phyloP scores from a whole-genome alignment of 2,329 filamentous ascomycete genomes.

The Neospermospora avenae region DNA sequence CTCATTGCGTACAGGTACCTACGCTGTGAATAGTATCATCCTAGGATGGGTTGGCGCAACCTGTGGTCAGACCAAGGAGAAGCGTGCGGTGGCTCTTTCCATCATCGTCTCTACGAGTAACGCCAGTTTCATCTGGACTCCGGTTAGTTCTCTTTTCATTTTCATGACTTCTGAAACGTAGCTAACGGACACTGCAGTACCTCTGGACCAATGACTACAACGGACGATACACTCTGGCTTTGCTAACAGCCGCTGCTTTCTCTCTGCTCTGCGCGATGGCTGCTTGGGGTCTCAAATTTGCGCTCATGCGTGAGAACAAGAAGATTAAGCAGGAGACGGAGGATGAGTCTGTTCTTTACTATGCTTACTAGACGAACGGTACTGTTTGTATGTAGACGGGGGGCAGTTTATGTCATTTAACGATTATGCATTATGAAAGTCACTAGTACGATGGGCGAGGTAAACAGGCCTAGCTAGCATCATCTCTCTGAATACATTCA shows the following conservation, averaged over 20 bases:
- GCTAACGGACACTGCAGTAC: conserved; percentile 24
- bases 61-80: conserved; percentile 39
- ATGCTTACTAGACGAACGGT: conserved; percentile 1
- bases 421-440: not conserved
- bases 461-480: not conserved
- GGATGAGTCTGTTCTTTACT: conserved; percentile 4
- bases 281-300: conserved; percentile 34
- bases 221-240: conserved; percentile 1
- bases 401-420: not conserved
- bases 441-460: not conserved
- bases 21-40: conserved; percentile 19
- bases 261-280: conserved; percentile 13
- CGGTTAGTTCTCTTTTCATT: conserved; percentile 8
- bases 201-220: conserved; percentile 37
- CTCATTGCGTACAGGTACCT: not conserved
- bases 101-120: conserved; percentile 39
- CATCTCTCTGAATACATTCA: not conserved
- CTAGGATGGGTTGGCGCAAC: conserved; percentile 28
- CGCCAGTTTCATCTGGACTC: conserved; percentile 38
- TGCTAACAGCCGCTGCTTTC: conserved; percentile 4
- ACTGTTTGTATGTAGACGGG: not conserved
- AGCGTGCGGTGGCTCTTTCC: conserved; percentile 37
- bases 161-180: not conserved
- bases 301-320: conserved; percentile 5
- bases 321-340: conserved; percentile 7